Evolutionary conservation across 2,329 filamentous ascomycete genomes (phyloP), one percentile per base, ranked within the genome.

Genomic region (Incumbomyces lentus): DNA sequence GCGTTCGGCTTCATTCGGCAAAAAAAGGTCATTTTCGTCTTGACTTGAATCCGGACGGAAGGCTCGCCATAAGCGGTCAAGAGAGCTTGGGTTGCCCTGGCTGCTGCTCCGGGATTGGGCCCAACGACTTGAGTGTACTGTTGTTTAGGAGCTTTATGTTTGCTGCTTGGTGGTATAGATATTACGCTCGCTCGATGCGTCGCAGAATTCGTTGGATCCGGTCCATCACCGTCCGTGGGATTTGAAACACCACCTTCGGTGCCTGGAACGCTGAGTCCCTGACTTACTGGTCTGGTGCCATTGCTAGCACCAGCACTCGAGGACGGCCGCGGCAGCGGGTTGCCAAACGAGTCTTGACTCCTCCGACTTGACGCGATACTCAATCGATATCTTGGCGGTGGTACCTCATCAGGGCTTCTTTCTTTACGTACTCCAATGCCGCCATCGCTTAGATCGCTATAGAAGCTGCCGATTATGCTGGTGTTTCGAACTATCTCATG

Each of bases 21-120:
- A 44, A 67, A 62, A 47, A 73, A 65, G 6, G 61, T 69, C 59
- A 72, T 64, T 52, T 59, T 61, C 2, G 69, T 71, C 14, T 66
- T 68, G 1, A 53, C 45, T 50, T 66, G 63, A 5, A 68, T 58
- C 12, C 55, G 50, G 26, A 55, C 53, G 40, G 40, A 50, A 7
- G 55, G 55, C 31, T 57, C 55, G 29, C 55, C 55, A 43, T 57
- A 57, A 10, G 55, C 46, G 5, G 49, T 50, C 41, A 55, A 52
- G 32, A 57, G 37, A 17, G 19, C 4, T 52, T 37, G 51, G 48
- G 37, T 29, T 40, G 43, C 35, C 45, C 44, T 17, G 19, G 35
- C n/a, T 8, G 44, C 37, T 11, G 43, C 18, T 46, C 17, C 29
- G 6, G 12, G 10, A 26, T 26, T 26, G 8, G 22, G 22, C 5